A percentile compares a stretch with the other conserved stretches of the same genome.
Conservation (phyloP, 176 grass and related monocot genomes). For the Carex parvula region DNA sequence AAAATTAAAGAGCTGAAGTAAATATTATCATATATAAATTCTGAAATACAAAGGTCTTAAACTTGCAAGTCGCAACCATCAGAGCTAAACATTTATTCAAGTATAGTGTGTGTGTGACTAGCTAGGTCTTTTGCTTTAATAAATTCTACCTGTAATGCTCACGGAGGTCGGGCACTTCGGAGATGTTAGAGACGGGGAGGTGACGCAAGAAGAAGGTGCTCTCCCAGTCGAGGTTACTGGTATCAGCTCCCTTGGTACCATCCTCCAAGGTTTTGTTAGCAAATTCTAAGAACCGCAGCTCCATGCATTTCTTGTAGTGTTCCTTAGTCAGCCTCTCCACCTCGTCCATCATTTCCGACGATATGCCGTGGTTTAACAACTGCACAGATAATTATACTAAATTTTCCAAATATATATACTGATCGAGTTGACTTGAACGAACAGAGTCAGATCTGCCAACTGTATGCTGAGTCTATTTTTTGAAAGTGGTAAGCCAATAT, state of each 20-base stretch:
- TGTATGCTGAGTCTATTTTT: not conserved
- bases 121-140: not conserved
- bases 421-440: not conserved
- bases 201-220: slow-evolving; percentile 76
- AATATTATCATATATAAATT: not conserved
- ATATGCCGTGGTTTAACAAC: slow-evolving; percentile 76
- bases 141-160: slow-evolving; percentile 40
- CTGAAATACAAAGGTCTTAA: not conserved
- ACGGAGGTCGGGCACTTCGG: slow-evolving; percentile 49
- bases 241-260: slow-evolving; percentile 10
- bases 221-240: slow-evolving; percentile 73
- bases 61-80: not conserved
- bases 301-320: slow-evolving; percentile 58
- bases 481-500: not conserved
- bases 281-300: slow-evolving; percentile 77
- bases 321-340: slow-evolving; percentile 81
- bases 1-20: not conserved
- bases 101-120: not conserved
- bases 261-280: slow-evolving; percentile 42
- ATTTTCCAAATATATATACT: not conserved
- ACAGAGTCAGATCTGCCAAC: not conserved
- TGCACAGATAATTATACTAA: slow-evolving; percentile 15
- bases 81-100: not conserved
- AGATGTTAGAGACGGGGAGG: slow-evolving; percentile 56
- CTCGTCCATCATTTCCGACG: slow-evolving; percentile 74